A percentile compares a stretch with the other conserved stretches of the same genome.
These are phyloP conservation scores for Colletotrichum horii DNA, from an alignment of 2,329 filamentous ascomycete genomes.

Conservation along the genomic window DNA sequence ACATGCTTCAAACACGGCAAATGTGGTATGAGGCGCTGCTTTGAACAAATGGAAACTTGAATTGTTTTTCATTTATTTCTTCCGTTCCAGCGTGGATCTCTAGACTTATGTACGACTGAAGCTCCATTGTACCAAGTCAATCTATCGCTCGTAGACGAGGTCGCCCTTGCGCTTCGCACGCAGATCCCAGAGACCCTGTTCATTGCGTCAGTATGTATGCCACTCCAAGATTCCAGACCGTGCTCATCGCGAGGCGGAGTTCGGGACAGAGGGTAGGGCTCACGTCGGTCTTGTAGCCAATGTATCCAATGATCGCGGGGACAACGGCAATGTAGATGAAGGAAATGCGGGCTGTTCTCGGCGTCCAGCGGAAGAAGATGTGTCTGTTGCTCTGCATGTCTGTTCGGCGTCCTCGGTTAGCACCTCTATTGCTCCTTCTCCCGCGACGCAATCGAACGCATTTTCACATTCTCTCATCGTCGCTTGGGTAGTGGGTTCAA, in stretches of 20 bases:
- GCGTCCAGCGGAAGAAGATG: slow-evolving; percentile 96
- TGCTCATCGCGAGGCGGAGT: not conserved
- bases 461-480: not conserved
- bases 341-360: slow-evolving; percentile 78
- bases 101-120: slow-evolving; percentile 46
- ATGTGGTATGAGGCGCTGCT: not conserved
- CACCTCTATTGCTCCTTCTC: not conserved
- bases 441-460: not conserved
- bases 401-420: slow-evolving; percentile 42
- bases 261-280: slow-evolving; percentile 40
- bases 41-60: not conserved
- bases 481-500: slow-evolving; percentile 19
- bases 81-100: not conserved
- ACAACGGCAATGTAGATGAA: slow-evolving; percentile 79
- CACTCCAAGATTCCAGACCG: too few species aligned
- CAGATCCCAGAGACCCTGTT: slow-evolving; percentile 83
- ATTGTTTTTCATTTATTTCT: not conserved
- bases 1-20: not conserved
- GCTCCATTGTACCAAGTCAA: slow-evolving; percentile 8
- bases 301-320: slow-evolving; percentile 71
- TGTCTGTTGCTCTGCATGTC: slow-evolving; percentile 85
- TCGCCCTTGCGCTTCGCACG: slow-evolving; percentile 90
- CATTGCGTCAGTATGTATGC: slow-evolving; percentile 16
- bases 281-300: slow-evolving; percentile 86
- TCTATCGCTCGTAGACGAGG: slow-evolving; percentile 78